Evolutionary conservation across 2,329 filamentous ascomycete genomes (phyloP), one percentile per base, ranked within the genome.

Genomic region (Exophiala calicioides): DNA sequence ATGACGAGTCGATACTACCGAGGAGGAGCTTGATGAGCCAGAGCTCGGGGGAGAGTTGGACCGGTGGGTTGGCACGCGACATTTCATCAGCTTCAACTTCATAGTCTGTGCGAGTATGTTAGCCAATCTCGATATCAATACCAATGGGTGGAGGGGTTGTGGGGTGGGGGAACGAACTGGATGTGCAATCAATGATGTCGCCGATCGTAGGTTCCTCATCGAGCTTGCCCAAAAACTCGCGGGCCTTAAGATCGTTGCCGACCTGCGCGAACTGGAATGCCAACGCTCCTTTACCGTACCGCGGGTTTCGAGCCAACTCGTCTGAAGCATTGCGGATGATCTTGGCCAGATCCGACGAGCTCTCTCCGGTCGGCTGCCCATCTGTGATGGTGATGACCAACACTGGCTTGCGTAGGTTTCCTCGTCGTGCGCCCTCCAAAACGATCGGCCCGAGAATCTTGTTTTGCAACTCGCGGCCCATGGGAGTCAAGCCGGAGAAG

Each of bases 181-280:
- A 84, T 45, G 82, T 85, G 68, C 82, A 85, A 64, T 85, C 82
- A 47, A 85, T 77, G 63, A 84, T 66, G 12, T 71, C 65, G 36
- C 82, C 82, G 58, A 86, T 77, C 16, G 65, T 64, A 9, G 80
- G 79, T 49, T 85, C 80, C 52, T 79, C 75, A 57, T 86, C 82
- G n/a, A 86, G 72, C 58, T 78, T 78, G 37, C 71, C 66, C 36
- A 86, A 69, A 71, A 85, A 86, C 51, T 82, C 76, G 44, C 78
- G 77, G 2, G 82, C 82, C 55, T 77, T 76, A 60, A 77, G 70
- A 58, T 86, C 82, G 57, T 84, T 84, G 52, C 82, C 82, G 37
- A 86, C 82, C 58, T 86, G 82, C 1, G 82, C 81, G 60, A 85
- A 85, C 60, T 85, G 80, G 69, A 85, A 85, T 0, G 79, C 75